These are phyloP conservation scores for Diophrys sp. DNA, from an alignment of 73 alveolate genomes.

Conservation along the genomic window DNA sequence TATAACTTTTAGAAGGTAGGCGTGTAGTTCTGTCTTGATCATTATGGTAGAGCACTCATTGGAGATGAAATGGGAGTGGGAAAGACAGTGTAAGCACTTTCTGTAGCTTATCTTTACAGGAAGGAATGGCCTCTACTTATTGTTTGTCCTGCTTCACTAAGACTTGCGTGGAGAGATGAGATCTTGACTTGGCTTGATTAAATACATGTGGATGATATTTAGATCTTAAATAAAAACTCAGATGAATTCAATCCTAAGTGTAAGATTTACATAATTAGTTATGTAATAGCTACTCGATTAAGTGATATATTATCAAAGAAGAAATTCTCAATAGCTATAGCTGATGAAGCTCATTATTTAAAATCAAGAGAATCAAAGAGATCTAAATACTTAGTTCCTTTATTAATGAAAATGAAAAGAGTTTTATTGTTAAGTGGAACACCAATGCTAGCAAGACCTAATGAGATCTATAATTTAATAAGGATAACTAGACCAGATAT, in stretches of 20 bases:
- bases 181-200: slow-evolving; percentile 79
- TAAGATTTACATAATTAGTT: slow-evolving; percentile 73
- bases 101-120: slow-evolving; percentile 64
- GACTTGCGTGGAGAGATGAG: slow-evolving; percentile 93
- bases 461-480: slow-evolving; percentile 74
- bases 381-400: slow-evolving; percentile 66
- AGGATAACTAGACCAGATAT: slow-evolving; percentile 66
- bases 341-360: slow-evolving; percentile 84
- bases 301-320: slow-evolving; percentile 2
- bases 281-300: slow-evolving; percentile 68
- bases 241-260: slow-evolving; percentile 67
- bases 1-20: slow-evolving; percentile 40
- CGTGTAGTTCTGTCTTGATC: slow-evolving; percentile 74
- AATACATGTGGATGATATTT: slow-evolving; percentile 46
- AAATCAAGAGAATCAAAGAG: slow-evolving; percentile 65
- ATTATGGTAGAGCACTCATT: slow-evolving; percentile 79
- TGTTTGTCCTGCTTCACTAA: slow-evolving; percentile 82
- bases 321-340: slow-evolving; percentile 6
- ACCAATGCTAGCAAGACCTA: slow-evolving; percentile 82
- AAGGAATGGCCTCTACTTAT: slow-evolving; percentile 92
- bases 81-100: slow-evolving; percentile 85
- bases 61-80: slow-evolving; percentile 98
- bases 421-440: slow-evolving; percentile 83
- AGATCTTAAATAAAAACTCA: slow-evolving; percentile 67
- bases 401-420: slow-evolving; percentile 61